These are phyloP conservation scores for Trametes elegans DNA, from an alignment of 768 basidiomycete species.

Conservation along the genomic window DNA sequence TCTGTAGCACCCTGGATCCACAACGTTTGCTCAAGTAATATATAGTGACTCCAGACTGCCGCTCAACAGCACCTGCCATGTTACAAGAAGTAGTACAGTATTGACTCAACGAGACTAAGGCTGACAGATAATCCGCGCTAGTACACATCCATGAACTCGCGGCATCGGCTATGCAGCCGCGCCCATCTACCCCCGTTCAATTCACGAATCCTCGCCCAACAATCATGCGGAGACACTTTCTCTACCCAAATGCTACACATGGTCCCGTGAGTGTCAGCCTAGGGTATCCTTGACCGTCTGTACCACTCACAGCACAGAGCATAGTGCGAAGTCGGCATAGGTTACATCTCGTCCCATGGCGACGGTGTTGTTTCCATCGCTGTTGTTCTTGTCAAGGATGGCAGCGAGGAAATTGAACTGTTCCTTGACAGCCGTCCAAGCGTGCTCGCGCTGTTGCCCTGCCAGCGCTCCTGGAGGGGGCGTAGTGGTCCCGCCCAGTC, in stretches of 20 bases:
- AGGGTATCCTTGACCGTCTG: not conserved
- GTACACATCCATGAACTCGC: conserved; percentile 63
- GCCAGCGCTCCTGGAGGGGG: conserved; percentile 22
- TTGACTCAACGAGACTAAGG: no score
- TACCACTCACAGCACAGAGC: conserved; percentile 48
- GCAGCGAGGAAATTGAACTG: conserved; percentile 65
- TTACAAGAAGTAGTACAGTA: not conserved
- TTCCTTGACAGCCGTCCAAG: conserved; percentile 61
- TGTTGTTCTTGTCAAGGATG: conserved; percentile 66
- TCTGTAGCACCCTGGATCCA: no score
- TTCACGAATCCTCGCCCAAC: conserved; percentile 63
- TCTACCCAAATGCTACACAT: conserved; percentile 59
- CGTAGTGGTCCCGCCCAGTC: conserved; percentile 15
- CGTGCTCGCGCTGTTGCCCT: conserved; percentile 55
- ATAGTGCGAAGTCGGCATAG: conserved; percentile 74
- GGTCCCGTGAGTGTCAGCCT: not conserved
- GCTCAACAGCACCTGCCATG: not conserved
- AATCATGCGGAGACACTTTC: conserved; percentile 68
- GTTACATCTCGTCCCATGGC: conserved; percentile 64
- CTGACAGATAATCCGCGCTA: no score
- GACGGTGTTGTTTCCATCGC: conserved; percentile 63
- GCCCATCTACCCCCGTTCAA: conserved; percentile 74
- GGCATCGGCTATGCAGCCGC: conserved; percentile 59
- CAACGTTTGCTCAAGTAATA: no score
- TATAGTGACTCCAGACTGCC: no score